These are phyloP conservation scores for Amanita rubescens DNA, from an alignment of 768 basidiomycete genomes.

Conservation along the genomic window DNA sequence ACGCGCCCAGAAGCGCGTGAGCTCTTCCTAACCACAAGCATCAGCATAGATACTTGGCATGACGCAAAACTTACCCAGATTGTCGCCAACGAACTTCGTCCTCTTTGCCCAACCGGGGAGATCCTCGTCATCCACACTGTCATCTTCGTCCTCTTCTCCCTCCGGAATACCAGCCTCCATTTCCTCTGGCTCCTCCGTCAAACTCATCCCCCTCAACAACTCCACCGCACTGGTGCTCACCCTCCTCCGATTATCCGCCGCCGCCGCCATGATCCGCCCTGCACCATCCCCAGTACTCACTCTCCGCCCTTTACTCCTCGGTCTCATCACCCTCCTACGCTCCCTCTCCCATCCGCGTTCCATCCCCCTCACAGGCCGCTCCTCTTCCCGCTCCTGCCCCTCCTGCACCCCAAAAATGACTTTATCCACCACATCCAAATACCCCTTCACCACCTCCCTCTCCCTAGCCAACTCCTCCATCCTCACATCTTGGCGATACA, in stretches of 20 bases:
- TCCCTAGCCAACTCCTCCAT: constrained; percentile 51
- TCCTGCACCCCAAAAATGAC: constrained; percentile 59
- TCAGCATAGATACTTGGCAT: no score
- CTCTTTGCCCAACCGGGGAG: constrained; percentile 75
- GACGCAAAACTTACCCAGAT: constrained; percentile 42
- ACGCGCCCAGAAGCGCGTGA: constrained; percentile 49
- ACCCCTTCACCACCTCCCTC: constrained; percentile 45
- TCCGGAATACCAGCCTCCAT: constrained; percentile 32
- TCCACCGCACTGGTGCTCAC: constrained; percentile 56
- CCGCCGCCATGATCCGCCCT: constrained; percentile 10
- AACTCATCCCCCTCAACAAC: constrained; percentile 38
- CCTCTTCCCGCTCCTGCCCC: constrained; percentile 31
- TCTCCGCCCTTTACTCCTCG: constrained; percentile 39
- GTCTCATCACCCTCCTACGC: constrained; percentile 33
- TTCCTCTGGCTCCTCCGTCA: constrained; percentile 52
- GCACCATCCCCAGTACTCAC: constrained; percentile 40
- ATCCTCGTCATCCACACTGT: constrained; percentile 58
- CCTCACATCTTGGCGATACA: constrained; percentile 2
- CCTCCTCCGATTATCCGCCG: constrained; percentile 36
- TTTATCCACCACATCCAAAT: constrained; percentile 74
- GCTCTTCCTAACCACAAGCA: constrained; percentile 44
- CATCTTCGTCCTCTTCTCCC: constrained; percentile 34
- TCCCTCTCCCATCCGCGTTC: constrained; percentile 43
- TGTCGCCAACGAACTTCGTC: constrained; percentile 43
- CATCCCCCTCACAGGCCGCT: constrained; percentile 29